Percentiles rank a stretch among this genome's conserved stretches.
Evolutionary conservation across 1,139 yeast species (phyloP).

Genomic region (Debaryomyces fabryi): DNA sequence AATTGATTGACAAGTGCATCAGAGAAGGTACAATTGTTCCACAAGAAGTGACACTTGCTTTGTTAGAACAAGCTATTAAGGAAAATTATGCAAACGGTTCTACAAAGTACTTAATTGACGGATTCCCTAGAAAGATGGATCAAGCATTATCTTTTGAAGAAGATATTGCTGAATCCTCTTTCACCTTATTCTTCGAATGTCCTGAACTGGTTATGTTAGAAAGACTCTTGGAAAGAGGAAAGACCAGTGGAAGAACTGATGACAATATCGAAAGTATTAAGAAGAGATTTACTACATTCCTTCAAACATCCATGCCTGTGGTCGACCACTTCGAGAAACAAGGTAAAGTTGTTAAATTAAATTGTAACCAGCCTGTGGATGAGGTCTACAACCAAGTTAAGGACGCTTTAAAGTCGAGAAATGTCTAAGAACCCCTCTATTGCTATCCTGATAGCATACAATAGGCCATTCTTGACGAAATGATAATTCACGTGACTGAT

Average conservation of each 20-base stretch:
- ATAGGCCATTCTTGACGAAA: background rate
- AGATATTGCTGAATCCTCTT: conserved; percentile 70
- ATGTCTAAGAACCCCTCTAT: conserved; percentile 22
- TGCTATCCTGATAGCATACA: background rate
- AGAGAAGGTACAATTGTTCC: conserved; percentile 93
- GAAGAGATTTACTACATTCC: conserved; percentile 83
- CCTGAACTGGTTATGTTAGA: conserved; percentile 87
- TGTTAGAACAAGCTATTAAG: conserved; percentile 77
- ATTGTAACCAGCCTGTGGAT: conserved; percentile 81
- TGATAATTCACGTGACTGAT: background rate
- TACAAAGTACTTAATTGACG: conserved; percentile 77
- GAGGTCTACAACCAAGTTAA: conserved; percentile 74
- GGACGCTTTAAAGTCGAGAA: conserved; percentile 54
- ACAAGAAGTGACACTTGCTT: conserved; percentile 88
- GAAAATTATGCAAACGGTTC: conserved; percentile 54
- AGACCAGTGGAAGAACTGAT: conserved; percentile 91
- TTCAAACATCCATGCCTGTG: conserved; percentile 94
- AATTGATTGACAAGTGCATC: conserved; percentile 79
- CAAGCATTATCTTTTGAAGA: conserved; percentile 92
- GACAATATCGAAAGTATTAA: conserved; percentile 89
- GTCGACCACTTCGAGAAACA: conserved; percentile 79
- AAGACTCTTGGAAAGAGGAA: conserved; percentile 87
- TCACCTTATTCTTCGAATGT: conserved; percentile 91
- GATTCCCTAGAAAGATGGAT: conserved; percentile 98
- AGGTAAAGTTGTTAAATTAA: conserved; percentile 74